Evolutionary conservation across 2,329 filamentous ascomycete species (phyloP), one percentile per base, ranked within the genome.

Genomic region (Tolypocladium inflatum): DNA sequence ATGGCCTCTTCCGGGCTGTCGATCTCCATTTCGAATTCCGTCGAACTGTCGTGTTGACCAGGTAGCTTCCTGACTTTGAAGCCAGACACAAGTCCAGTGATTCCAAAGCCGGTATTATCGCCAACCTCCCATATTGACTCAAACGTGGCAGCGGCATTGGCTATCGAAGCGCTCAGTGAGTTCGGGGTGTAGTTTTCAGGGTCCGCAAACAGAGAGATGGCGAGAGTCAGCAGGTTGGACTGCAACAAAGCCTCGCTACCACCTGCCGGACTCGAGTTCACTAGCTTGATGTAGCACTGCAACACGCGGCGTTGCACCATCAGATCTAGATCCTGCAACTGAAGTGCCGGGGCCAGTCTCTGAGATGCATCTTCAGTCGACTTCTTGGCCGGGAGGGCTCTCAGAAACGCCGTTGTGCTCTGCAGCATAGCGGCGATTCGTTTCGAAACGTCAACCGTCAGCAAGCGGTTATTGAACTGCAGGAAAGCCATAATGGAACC

Each of bases 91-190:
- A 97, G 77, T 1, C 92, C 90, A 11, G 90, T 96, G 19, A 99
- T 87, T 3, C 95, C 94, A 71, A 96, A 97, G 1, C 92, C 93
- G 65, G 87, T 92, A 68, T 97, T 97, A 70, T 99, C 94, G 10
- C 87, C 89, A 8, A 96, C 84, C 62, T 97, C 93, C 94, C 94
- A 99, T 43, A 99, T 84, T 1, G 86, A 92, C 66, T 99, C 94
- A 67, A 97, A 97, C 3, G 86, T 89, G 7, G 90, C 91, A 1
- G 91, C 90, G 19, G 92, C 90, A 63, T 88, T 94, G 21, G 93
- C 93, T 66, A 99, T 97, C 0, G 92, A 91, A 17, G 90, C 89
- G 67, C 93, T 96, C 54, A 97, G 72, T 2, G 91, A 93, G 65
- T 85, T 93, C 19, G 90, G 87, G 0, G 86, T 85, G 68, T 96